Percentiles rank a stretch among this genome's conserved stretches.
phyloP scores from a whole-genome alignment of 257 asterid species.

The Petrea volubilis region DNA sequence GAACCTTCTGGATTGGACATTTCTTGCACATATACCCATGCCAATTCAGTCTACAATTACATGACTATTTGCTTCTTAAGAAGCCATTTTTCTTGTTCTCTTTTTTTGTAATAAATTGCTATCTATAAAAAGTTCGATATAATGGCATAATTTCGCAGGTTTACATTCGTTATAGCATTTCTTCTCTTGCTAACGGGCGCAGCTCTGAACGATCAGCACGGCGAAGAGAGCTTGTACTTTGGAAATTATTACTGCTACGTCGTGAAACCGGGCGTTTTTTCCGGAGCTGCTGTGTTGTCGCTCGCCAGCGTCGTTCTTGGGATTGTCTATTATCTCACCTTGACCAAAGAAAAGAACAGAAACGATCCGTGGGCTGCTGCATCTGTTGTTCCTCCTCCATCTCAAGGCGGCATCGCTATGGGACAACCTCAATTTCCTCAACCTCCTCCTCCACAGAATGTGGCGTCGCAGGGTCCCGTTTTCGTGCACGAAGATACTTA shows the following conservation, averaged over 20 bases:
- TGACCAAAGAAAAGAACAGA: slow-evolving; percentile 45
- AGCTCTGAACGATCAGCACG: slow-evolving; percentile 82
- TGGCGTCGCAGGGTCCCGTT: slow-evolving; percentile 51
- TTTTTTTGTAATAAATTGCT: not conserved
- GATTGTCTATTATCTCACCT: slow-evolving; percentile 56
- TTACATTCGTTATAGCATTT: slow-evolving; percentile 79
- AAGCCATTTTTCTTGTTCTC: not conserved
- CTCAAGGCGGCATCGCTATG: slow-evolving; percentile 78
- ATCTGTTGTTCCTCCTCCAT: slow-evolving; percentile 25
- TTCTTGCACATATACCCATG: too few relatives aligned
- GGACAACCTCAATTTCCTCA: slow-evolving; percentile 67
- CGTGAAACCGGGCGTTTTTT: slow-evolving; percentile 86
- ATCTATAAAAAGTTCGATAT: not conserved
- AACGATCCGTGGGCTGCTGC: slow-evolving; percentile 38
- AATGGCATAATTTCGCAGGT: slow-evolving; percentile 52
- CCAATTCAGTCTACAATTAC: not conserved
- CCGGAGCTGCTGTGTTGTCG: slow-evolving; percentile 78
- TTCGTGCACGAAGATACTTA: slow-evolving; percentile 96
- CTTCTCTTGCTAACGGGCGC: slow-evolving; percentile 90
- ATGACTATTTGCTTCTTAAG: not conserved
- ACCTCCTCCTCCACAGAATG: slow-evolving; percentile 31
- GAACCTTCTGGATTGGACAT: too few relatives aligned
- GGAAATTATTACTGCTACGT: slow-evolving; percentile 73
- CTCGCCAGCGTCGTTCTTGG: slow-evolving; percentile 74
- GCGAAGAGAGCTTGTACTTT: slow-evolving; percentile 69